A percentile compares a stretch with the other conserved stretches of the same genome.
Conservation (phyloP, 2,329 filamentous ascomycete species). For the Daldinia sp. region DNA sequence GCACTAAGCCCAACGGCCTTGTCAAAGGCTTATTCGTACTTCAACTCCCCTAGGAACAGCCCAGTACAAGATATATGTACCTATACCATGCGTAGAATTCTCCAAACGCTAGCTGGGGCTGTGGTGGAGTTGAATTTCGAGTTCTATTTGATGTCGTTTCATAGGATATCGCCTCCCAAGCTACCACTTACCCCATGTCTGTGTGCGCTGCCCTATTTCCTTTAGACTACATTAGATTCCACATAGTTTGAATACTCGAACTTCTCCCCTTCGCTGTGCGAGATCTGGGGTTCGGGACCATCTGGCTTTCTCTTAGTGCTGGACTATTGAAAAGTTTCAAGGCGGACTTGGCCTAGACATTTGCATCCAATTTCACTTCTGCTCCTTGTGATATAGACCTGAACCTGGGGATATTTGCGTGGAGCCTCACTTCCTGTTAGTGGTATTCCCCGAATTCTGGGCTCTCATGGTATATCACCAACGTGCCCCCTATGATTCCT, state of each 20-base stretch:
- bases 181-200: conserved; percentile 14
- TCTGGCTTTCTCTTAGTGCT: conserved; percentile 10
- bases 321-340: conserved; percentile 22
- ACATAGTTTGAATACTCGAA: conserved; percentile 12
- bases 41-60: not conserved
- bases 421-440: conserved; percentile 10
- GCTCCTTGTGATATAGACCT: conserved; percentile 4
- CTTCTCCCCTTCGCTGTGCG: conserved; percentile 7
- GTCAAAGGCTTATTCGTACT: conserved; percentile 4
- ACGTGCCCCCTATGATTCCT: conserved; percentile 4
- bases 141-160: conserved; percentile 22
- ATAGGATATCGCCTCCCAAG: conserved; percentile 9
- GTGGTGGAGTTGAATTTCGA: conserved; percentile 28
- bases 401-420: conserved; percentile 1
- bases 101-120: conserved; percentile 4
- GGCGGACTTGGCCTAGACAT: conserved; percentile 6
- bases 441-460: not conserved
- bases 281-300: conserved; percentile 29
- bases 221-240: conserved; percentile 22
- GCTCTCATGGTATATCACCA: conserved; percentile 10
- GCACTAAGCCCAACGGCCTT: not conserved
- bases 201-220: conserved; percentile 18
- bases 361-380: conserved; percentile 11
- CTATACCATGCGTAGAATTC: conserved; percentile 3
- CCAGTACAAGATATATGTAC: not conserved